Evolutionary conservation across 495 filamentous ascomycete genomes (phyloP).

Genomic region (Hypomontagnella submonticulosa): DNA sequence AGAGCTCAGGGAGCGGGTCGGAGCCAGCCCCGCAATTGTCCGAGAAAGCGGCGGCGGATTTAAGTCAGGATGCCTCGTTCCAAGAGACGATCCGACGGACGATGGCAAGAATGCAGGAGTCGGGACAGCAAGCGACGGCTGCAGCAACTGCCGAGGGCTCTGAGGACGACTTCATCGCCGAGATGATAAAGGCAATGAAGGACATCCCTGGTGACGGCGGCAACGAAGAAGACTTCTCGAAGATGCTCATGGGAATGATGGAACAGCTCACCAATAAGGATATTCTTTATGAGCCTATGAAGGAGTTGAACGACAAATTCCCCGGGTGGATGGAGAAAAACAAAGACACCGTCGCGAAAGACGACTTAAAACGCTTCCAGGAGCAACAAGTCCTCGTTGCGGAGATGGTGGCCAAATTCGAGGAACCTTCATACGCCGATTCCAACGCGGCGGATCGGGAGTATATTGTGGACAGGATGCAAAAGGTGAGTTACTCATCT

Average conservation of each 20-base stretch:
- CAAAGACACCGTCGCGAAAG: constrained; percentile 65
- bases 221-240: constrained; percentile 86
- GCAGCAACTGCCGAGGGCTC: constrained; percentile 75
- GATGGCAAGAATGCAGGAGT: constrained; percentile 93
- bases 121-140: constrained; percentile 81
- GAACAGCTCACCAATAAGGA: constrained; percentile 98
- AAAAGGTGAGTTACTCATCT: constrained; percentile 72
- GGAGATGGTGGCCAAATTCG: constrained; percentile 91
- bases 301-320: constrained; percentile 92
- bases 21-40: constrained; percentile 44
- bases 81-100: constrained; percentile 90
- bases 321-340: constrained; percentile 88
- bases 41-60: constrained; percentile 39
- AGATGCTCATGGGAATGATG: constrained; percentile 97
- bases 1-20: constrained; percentile 41
- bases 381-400: constrained; percentile 83
- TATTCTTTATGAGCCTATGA: constrained; percentile 98
- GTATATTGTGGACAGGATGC: constrained; percentile 96
- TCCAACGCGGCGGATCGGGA: constrained; percentile 82
- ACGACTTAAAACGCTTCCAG: constrained; percentile 82
- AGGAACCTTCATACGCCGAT: constrained; percentile 80
- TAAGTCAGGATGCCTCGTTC: constrained; percentile 72
- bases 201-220: constrained; percentile 69
- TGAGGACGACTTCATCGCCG: constrained; percentile 80
- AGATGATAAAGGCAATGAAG: constrained; percentile 87